A percentile compares a stretch with the other conserved stretches of the same genome.
phyloP scores from a whole-genome alignment of 208 protist species.

The Leishmania tarentolae region DNA sequence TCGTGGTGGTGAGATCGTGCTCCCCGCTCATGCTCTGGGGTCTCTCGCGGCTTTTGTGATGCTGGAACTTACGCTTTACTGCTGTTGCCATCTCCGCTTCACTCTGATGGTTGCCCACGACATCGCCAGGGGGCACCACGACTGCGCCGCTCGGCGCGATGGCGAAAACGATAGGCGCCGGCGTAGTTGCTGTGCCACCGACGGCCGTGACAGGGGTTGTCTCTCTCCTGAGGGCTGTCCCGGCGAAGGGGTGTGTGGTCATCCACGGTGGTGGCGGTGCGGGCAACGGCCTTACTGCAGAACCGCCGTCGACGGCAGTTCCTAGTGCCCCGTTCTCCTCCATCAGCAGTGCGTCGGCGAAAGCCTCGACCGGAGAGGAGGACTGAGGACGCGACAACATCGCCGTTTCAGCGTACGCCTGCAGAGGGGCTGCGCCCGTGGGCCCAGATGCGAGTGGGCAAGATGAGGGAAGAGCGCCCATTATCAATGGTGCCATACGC shows the following conservation, averaged over 20 bases:
- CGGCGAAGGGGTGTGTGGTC: not conserved
- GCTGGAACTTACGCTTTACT: not conserved
- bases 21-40: not conserved
- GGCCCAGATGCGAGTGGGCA: not conserved
- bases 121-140: not conserved
- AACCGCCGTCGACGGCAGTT: not conserved
- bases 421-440: not conserved
- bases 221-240: not conserved
- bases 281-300: not conserved
- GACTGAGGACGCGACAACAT: not conserved
- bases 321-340: slow-evolving; percentile 11
- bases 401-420: not conserved
- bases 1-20: not conserved
- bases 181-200: not conserved
- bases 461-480: not conserved
- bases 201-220: not conserved
- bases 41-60: not conserved
- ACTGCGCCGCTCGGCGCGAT: slow-evolving; percentile 1
- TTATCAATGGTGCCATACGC: not conserved
- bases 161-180: slow-evolving; percentile 18
- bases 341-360: slow-evolving; percentile 47
- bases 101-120: not conserved
- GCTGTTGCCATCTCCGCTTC: not conserved
- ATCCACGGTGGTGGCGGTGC: not conserved
- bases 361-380: slow-evolving; percentile 41